Evolutionary conservation across 257 asterid species (phyloP).

Genomic region (Ehretia macrophylla): DNA sequence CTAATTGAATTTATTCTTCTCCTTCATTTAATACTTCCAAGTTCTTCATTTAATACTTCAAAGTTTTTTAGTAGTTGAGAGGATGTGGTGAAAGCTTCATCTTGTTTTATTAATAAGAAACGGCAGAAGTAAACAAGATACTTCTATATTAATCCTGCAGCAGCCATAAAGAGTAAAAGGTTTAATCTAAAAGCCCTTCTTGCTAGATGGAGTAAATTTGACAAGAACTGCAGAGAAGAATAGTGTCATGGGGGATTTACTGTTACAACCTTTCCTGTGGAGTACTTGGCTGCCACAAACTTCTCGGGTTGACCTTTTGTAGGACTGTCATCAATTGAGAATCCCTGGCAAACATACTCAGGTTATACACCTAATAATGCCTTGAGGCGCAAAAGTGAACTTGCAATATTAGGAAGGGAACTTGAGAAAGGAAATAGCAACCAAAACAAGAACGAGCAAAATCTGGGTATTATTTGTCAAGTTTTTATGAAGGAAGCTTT

Average conservation of each 20-base stretch:
- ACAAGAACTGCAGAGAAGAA: background rate
- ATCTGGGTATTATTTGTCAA: no score
- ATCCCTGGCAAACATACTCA: conserved; percentile 51
- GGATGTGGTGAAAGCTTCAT: conserved; percentile 45
- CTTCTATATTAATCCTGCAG: conserved; percentile 81
- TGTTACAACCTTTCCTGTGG: conserved; percentile 70
- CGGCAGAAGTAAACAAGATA: conserved; percentile 50
- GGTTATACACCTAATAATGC: background rate
- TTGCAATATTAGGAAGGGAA: background rate
- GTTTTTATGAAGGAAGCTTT: no score
- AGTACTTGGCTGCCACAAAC: conserved; percentile 81
- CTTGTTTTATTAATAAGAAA: conserved; percentile 51
- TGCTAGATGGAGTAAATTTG: background rate
- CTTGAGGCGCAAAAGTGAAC: background rate
- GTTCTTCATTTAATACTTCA: no score
- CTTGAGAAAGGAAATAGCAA: background rate
- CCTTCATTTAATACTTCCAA: conserved; percentile 38
- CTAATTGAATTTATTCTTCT: conserved; percentile 49
- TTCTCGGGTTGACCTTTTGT: conserved; percentile 58
- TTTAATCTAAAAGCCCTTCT: conserved; percentile 20
- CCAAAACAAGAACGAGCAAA: background rate
- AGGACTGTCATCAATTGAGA: conserved; percentile 54
- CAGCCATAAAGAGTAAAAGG: conserved; percentile 34
- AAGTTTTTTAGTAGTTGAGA: conserved; percentile 30
- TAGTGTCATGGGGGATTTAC: background rate